Percentiles rank a stretch among this genome's conserved stretches.
These are phyloP conservation scores for Borealophlyctis nickersoniae DNA, from an alignment of 192 early-diverging fungal species.

Conservation along the genomic window DNA sequence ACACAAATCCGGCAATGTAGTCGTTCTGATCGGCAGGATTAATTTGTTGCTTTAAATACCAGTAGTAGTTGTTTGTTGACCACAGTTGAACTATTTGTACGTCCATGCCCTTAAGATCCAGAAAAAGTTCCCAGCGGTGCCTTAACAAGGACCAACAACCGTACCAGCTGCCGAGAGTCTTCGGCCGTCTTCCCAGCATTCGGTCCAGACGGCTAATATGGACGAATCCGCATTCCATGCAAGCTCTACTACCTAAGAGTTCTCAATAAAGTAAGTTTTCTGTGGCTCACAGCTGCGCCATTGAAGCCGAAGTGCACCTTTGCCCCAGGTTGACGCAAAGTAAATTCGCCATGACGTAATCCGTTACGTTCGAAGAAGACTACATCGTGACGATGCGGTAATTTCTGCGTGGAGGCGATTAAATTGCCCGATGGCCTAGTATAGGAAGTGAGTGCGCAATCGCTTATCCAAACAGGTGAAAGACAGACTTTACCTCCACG, in stretches of 20 bases:
- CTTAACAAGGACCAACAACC: too few species aligned
- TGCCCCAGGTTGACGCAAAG: slow-evolving; percentile 56
- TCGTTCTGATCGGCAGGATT: slow-evolving; percentile 32
- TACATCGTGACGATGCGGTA: slow-evolving; percentile 78
- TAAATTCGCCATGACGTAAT: slow-evolving; percentile 88
- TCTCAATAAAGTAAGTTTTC: not conserved
- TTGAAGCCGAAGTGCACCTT: slow-evolving; percentile 34
- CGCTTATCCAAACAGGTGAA: not conserved
- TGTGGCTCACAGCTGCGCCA: not conserved
- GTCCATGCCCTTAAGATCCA: too few species aligned
- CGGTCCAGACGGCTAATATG: slow-evolving; percentile 71
- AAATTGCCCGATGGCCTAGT: slow-evolving; percentile 74
- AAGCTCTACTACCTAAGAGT: slow-evolving; percentile 50
- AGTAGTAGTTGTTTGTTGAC: slow-evolving; percentile 93
- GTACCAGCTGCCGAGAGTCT: slow-evolving; percentile 3
- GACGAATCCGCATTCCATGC: slow-evolving; percentile 92
- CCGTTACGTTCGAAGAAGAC: slow-evolving; percentile 96
- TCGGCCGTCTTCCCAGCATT: slow-evolving; percentile 20
- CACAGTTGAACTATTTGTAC: slow-evolving; percentile 80
- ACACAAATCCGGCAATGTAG: slow-evolving; percentile 53
- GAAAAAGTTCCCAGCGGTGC: too few species aligned
- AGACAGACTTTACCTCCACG: slow-evolving; percentile 59
- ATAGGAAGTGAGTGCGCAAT: not conserved
- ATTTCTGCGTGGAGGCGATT: slow-evolving; percentile 74
- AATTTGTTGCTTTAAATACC: slow-evolving; percentile 91